Evolutionary conservation across 805 yeast genomes (phyloP).

Genomic region (Ascoidea asiatica): DNA sequence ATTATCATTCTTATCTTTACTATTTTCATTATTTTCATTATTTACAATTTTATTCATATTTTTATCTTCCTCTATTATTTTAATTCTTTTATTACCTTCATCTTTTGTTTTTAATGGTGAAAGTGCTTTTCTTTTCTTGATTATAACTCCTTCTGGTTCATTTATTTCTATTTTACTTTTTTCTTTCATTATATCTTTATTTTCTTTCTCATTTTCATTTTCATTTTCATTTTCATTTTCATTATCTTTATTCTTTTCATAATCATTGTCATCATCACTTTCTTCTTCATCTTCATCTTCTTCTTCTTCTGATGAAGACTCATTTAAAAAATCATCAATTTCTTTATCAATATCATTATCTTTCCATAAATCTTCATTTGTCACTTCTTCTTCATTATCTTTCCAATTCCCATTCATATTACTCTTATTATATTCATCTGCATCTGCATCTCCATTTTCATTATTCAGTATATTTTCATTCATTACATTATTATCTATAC

Average conservation of each 20-base stretch:
- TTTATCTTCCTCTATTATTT: neutral
- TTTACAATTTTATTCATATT: neutral
- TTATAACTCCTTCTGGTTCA: slow-evolving; percentile 15
- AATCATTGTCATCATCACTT: slow-evolving; percentile 17
- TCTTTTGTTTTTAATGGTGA: too few relatives aligned
- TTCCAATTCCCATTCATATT: slow-evolving; percentile 3
- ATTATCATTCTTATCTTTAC: neutral
- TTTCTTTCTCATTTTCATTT: slow-evolving; percentile 2
- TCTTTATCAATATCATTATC: slow-evolving; percentile 17
- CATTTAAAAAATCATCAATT: slow-evolving; percentile 16
- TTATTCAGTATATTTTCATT: slow-evolving; percentile 9
- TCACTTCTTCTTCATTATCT: slow-evolving; percentile 13
- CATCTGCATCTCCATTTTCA: slow-evolving; percentile 8
- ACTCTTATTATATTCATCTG: slow-evolving; percentile 10
- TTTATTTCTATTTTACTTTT: neutral
- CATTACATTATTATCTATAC: slow-evolving; percentile 7
- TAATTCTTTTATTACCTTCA: slow-evolving; percentile 1
- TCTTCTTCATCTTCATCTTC: slow-evolving; percentile 14
- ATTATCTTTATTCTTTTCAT: slow-evolving; percentile 18
- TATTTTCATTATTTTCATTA: neutral
- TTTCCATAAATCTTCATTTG: slow-evolving; percentile 8
- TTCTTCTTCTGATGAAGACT: slow-evolving; percentile 4
- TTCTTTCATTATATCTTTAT: neutral
- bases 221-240: slow-evolving; percentile 15
- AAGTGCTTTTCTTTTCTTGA: slow-evolving; percentile 19